Conservation (phyloP, 208 protist genomes). For the Trichomonas tenax region DNA sequence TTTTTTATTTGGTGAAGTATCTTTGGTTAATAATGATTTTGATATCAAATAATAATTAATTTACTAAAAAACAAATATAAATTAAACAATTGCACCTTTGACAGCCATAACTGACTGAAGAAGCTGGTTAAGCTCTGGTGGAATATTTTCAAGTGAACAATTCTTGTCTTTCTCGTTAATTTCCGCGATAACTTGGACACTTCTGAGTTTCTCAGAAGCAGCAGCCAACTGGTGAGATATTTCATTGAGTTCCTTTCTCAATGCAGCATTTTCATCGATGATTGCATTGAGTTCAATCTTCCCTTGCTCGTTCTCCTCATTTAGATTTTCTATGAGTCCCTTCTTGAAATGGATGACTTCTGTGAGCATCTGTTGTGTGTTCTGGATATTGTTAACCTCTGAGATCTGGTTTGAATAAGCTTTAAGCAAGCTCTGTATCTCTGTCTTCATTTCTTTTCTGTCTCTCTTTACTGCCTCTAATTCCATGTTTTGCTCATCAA, state of each 20-base stretch:
- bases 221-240: neutral
- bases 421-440: neutral
- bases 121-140: neutral
- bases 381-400: neutral
- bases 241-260: neutral
- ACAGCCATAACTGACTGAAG: neutral
- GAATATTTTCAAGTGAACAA: neutral
- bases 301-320: neutral
- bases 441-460: conserved; percentile 11
- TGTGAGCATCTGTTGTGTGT: neutral
- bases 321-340: neutral
- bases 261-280: neutral
- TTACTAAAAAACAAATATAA: neutral
- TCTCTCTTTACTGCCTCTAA: neutral
- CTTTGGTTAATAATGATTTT: no score
- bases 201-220: neutral
- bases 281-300: neutral
- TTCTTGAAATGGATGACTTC: neutral
- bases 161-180: neutral
- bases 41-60: no score
- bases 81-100: neutral
- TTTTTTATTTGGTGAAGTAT: no score
- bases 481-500: neutral
- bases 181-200: neutral
- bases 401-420: neutral